Evolutionary conservation across 75 land plant genomes (phyloP).

Genomic region (Sequoiadendron giganteum): DNA sequence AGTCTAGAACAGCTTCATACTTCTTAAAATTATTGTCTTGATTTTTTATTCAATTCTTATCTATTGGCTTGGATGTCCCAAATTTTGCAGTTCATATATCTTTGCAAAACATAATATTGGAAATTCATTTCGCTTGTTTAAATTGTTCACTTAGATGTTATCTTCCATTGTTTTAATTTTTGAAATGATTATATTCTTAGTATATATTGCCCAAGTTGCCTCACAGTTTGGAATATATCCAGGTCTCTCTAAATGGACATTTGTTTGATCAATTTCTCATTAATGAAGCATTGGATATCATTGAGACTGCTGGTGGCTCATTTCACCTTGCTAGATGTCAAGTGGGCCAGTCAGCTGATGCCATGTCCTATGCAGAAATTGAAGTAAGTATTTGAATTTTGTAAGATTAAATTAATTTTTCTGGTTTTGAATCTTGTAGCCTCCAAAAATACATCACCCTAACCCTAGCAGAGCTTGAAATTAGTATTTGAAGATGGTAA

Average conservation of each 20-base stretch:
- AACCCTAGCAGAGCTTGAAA: conserved; percentile 77
- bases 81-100: not conserved
- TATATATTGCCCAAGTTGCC: conserved; percentile 11
- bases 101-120: not conserved
- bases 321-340: conserved; percentile 83
- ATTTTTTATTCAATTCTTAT: not conserved
- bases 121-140: not conserved
- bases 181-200: not conserved
- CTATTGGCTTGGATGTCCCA: not conserved
- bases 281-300: conserved; percentile 97
- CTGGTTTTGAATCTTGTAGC: not conserved
- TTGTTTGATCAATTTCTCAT: conserved; percentile 92
- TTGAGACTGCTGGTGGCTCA: conserved; percentile 91
- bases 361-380: conserved; percentile 85
- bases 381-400: conserved; percentile 49
- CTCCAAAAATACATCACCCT: not conserved
- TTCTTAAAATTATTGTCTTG: not conserved
- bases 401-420: not conserved
- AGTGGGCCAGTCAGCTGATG: conserved; percentile 80
- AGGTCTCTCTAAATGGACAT: conserved; percentile 96
- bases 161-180: not conserved
- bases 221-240: conserved; percentile 4
- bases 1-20: not conserved
- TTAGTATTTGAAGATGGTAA: conserved; percentile 19
- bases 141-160: not conserved